phyloP scores from a whole-genome alignment of 371 early-diverging fungal species.

The Scutellospora calospora region DNA sequence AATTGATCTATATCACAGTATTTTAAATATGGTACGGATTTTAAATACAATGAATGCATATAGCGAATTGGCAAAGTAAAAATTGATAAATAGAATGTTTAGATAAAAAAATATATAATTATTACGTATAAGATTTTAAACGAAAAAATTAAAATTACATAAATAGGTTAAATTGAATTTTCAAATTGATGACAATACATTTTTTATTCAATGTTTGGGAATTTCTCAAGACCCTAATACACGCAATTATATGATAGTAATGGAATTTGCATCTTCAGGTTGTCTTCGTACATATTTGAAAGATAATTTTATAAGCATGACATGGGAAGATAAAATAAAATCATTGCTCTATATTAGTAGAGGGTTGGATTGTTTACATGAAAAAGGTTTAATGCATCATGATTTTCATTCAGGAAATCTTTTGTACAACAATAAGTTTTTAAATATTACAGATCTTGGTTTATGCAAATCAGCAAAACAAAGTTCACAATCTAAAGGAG shows the following conservation, averaged over 20 bases:
- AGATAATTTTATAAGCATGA: not conserved
- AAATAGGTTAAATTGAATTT: not conserved
- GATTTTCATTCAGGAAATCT: constrained; percentile 34
- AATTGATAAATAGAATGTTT: not conserved
- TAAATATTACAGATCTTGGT: constrained; percentile 20
- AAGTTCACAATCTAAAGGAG: not conserved
- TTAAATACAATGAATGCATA: no score
- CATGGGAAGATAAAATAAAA: not conserved
- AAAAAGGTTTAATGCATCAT: not conserved
- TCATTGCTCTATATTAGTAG: not conserved
- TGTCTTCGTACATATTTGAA: not conserved
- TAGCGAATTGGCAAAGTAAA: no score
- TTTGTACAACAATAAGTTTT: not conserved
- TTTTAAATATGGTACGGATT: no score
- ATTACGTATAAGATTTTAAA: not conserved
- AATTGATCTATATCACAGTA: no score
- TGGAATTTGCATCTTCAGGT: not conserved
- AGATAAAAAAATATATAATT: not conserved
- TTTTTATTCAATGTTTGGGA: constrained; percentile 23
- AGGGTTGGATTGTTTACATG: not conserved
- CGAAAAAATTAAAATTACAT: not conserved
- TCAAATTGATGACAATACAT: not conserved
- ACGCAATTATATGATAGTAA: not conserved
- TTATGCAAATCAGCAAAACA: not conserved
- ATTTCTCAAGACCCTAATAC: constrained; percentile 5